These are phyloP conservation scores for Kernera saxatilis DNA, from an alignment of 345 rosid species.

Conservation along the genomic window DNA sequence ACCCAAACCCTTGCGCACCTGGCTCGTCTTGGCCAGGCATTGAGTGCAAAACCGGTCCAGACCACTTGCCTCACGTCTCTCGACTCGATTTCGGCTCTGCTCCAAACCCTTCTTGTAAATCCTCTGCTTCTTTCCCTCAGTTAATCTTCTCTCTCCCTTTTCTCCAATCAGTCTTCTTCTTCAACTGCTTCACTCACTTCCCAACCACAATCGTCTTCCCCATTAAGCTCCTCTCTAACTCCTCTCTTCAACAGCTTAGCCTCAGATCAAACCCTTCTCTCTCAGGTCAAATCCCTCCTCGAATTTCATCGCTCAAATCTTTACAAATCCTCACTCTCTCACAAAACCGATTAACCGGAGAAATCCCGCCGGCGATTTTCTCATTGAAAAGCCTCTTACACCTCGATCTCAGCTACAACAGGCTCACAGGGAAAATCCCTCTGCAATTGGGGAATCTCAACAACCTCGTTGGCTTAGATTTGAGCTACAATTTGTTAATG, in stretches of 20 bases:
- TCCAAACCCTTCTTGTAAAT: conserved; percentile 69
- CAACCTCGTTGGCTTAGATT: conserved; percentile 63
- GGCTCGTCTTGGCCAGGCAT: conserved; percentile 76
- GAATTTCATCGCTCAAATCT: conserved; percentile 54
- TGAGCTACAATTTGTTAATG: conserved; percentile 62
- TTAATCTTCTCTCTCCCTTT: conserved; percentile 59
- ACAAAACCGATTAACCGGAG: conserved; percentile 62
- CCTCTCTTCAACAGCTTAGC: conserved; percentile 73
- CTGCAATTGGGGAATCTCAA: conserved; percentile 52
- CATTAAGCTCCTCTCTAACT: conserved; percentile 32
- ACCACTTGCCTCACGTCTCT: conserved; percentile 60
- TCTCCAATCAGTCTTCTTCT: conserved; percentile 67
- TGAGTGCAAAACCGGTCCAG: conserved; percentile 64
- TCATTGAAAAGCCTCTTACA: conserved; percentile 46
- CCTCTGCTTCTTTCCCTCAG: conserved; percentile 55
- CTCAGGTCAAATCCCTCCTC: conserved; percentile 63
- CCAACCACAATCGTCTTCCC: conserved; percentile 50
- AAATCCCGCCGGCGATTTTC: conserved; percentile 45
- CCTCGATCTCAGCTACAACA: conserved; percentile 78
- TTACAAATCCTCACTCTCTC: conserved; percentile 71
- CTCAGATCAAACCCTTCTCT: conserved; percentile 82
- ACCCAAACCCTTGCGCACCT: conserved; percentile 69
- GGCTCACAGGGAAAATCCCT: conserved; percentile 56
- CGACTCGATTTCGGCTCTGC: conserved; percentile 70
- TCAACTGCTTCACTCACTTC: conserved; percentile 64